Evolutionary conservation across 495 filamentous ascomycete genomes (phyloP).

Genomic region (Aspergillus kassunensis): DNA sequence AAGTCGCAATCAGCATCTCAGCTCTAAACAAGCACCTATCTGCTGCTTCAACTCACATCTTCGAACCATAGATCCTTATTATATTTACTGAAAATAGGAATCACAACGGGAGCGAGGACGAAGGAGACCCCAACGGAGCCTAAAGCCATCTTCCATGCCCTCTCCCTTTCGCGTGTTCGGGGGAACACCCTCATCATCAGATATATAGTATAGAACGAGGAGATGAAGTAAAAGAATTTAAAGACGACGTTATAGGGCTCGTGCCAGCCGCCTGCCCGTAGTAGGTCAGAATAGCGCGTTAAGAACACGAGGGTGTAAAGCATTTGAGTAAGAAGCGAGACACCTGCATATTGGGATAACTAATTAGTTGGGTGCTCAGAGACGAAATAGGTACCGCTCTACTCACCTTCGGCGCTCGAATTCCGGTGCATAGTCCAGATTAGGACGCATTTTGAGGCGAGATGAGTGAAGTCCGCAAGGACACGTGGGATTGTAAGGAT

Average conservation of each 20-base stretch:
- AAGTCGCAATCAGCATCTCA: conserved; percentile 8
- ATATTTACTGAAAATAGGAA: conserved; percentile 53
- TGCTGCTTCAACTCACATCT: conserved; percentile 45
- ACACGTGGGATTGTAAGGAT: conserved; percentile 69
- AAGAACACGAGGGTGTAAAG: conserved; percentile 86
- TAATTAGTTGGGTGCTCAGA: conserved; percentile 12
- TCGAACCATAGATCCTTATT: conserved; percentile 40
- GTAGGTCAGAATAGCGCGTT: conserved; percentile 82
- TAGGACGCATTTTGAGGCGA: conserved; percentile 79
- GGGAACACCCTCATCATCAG: conserved; percentile 85
- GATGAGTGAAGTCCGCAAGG: conserved; percentile 77
- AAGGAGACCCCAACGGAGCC: conserved; percentile 57
- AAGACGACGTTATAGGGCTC: conserved; percentile 66
- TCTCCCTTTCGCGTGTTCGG: conserved; percentile 82
- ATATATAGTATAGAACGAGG: conserved; percentile 81
- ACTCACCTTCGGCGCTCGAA: conserved; percentile 76
- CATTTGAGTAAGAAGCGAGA: conserved; percentile 90
- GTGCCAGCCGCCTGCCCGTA: conserved; percentile 40
- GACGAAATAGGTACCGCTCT: background rate
- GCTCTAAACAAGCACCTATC: background rate
- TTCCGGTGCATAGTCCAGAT: conserved; percentile 90
- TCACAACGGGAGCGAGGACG: conserved; percentile 60
- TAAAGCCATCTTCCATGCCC: conserved; percentile 81
- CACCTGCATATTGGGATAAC: conserved; percentile 46
- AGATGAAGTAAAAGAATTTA: conserved; percentile 83